These are phyloP conservation scores for Strigomonas oncopelti DNA, from an alignment of 208 protist genomes.

Conservation along the genomic window DNA sequence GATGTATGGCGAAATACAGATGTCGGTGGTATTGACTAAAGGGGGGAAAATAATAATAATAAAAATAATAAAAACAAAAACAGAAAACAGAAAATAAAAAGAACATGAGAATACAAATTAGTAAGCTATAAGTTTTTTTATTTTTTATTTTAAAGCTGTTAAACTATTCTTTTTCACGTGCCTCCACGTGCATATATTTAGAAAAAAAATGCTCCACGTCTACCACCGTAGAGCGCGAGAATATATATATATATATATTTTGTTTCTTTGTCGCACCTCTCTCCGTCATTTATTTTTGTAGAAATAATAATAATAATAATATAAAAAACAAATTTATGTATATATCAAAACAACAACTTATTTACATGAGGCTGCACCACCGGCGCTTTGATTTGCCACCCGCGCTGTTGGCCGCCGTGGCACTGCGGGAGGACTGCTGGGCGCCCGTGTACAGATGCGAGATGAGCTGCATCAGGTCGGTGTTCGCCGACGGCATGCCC, in stretches of 20 bases:
- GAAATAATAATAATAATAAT: not conserved
- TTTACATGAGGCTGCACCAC: conserved; percentile 12
- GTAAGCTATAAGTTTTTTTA: not conserved
- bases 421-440: not conserved
- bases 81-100: conserved; percentile 1
- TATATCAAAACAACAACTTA: not conserved
- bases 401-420: not conserved
- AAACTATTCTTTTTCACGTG: not conserved
- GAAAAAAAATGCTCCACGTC: too few species aligned
- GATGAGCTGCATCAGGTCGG: conserved; percentile 50
- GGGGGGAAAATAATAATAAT: not conserved
- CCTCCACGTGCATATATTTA: too few species aligned
- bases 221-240: too few species aligned
- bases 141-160: not conserved
- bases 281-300: not conserved
- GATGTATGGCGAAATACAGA: too few species aligned
- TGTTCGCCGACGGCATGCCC: conserved; percentile 43
- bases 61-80: not conserved
- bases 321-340: not conserved
- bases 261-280: too few species aligned
- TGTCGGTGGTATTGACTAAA: too few species aligned
- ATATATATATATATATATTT: too few species aligned
- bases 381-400: conserved; percentile 9
- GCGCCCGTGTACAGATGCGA: not conserved
- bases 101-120: not conserved